Evolutionary conservation across 169 alveolate genomes (phyloP).

Genomic region (Fabrea salina): DNA sequence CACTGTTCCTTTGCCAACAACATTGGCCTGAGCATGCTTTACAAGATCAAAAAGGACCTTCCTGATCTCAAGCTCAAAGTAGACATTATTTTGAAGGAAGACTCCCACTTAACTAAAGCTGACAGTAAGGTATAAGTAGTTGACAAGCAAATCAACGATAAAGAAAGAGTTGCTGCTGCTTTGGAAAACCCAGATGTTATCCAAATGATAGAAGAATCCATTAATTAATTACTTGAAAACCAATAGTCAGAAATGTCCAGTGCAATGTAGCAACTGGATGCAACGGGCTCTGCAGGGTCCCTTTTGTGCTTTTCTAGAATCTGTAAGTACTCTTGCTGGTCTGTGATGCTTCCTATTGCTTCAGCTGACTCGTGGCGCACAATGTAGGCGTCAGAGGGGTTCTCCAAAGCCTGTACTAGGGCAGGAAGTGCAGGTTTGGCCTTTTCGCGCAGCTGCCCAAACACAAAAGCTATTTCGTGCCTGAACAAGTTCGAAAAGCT

Average conservation of each 20-base stretch:
- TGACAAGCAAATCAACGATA: constrained; percentile 61
- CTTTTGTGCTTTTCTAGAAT: background rate
- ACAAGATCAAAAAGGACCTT: constrained; percentile 60
- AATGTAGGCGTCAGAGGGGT: constrained; percentile 80
- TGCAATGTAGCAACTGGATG: constrained; percentile 17
- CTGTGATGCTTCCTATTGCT: constrained; percentile 79
- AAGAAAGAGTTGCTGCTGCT: constrained; percentile 70
- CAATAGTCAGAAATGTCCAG: constrained; percentile 27
- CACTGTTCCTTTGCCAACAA: constrained; percentile 64
- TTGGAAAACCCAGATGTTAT: constrained; percentile 46
- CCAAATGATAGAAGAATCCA: constrained; percentile 31
- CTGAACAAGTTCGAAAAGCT: constrained; percentile 82
- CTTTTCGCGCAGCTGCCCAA: constrained; percentile 84
- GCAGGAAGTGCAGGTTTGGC: constrained; percentile 54
- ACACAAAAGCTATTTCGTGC: constrained; percentile 91
- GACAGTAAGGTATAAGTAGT: constrained; percentile 42
- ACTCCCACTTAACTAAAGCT: constrained; percentile 31
- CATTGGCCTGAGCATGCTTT: constrained; percentile 65
- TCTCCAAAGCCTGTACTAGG: constrained; percentile 66
- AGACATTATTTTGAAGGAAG: constrained; percentile 45
- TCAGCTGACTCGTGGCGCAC: constrained; percentile 92
- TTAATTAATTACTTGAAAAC: background rate
- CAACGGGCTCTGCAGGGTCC: constrained; percentile 30
- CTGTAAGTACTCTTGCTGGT: background rate
- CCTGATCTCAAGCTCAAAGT: constrained; percentile 36